Percentiles rank a stretch among this genome's conserved stretches.
phyloP scores from a whole-genome alignment of 2,329 filamentous ascomycete genomes.

The Pseudogymnoascus sp. region DNA sequence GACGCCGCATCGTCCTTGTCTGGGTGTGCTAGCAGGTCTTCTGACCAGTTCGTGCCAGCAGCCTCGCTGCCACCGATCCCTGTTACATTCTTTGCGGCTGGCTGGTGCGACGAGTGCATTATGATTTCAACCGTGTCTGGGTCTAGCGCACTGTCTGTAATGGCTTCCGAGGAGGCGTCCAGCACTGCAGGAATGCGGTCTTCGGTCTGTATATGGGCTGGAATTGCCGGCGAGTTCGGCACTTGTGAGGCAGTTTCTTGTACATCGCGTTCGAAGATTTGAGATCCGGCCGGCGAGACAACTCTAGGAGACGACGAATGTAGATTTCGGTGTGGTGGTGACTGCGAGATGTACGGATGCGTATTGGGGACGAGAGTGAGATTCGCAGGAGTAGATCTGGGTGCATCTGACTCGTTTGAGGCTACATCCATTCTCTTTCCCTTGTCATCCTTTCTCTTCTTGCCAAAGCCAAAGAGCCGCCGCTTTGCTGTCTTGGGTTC shows the following conservation, averaged over 20 bases:
- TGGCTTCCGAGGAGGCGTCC: constrained; percentile 83
- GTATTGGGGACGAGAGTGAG: constrained; percentile 37
- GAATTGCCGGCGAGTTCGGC: constrained; percentile 76
- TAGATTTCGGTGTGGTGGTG: constrained; percentile 51
- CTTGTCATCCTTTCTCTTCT: constrained; percentile 41
- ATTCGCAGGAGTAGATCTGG: constrained; percentile 29
- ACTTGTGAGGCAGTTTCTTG: constrained; percentile 64
- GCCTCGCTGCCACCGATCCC: constrained; percentile 35
- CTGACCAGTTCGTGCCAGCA: constrained; percentile 26
- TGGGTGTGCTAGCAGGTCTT: constrained; percentile 42
- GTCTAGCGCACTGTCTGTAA: constrained; percentile 76
- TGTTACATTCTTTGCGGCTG: constrained; percentile 60
- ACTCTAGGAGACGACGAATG: constrained; percentile 63
- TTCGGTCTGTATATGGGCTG: constrained; percentile 86
- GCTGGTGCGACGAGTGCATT: constrained; percentile 75
- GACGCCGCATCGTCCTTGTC: constrained; percentile 56
- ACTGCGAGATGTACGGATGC: constrained; percentile 28
- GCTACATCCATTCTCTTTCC: constrained; percentile 30
- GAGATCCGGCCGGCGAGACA: constrained; percentile 66
- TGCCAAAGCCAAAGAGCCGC: constrained; percentile 52
- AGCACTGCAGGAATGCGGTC: constrained; percentile 88
- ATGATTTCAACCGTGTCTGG: constrained; percentile 90
- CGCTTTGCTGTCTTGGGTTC: constrained; percentile 42
- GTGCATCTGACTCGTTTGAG: constrained; percentile 23
- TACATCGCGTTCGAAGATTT: constrained; percentile 92